These are phyloP conservation scores for Alternaria brassicicola DNA, from an alignment of 2,329 filamentous ascomycete genomes.

Conservation along the genomic window DNA sequence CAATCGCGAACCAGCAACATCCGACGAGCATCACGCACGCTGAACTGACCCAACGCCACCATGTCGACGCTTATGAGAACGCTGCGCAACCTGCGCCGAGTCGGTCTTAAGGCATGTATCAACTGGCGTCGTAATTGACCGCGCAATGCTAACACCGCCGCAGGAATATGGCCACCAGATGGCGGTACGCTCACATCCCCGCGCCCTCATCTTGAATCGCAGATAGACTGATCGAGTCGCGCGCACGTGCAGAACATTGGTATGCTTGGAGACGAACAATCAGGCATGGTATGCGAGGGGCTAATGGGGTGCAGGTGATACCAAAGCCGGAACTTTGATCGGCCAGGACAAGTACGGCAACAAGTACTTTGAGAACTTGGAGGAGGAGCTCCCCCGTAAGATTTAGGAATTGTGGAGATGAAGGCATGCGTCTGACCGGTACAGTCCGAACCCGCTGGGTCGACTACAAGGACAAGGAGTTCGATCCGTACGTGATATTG, in stretches of 20 bases:
- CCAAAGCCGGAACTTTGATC: constrained; percentile 87
- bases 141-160: constrained; percentile 42
- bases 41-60: constrained; percentile 47
- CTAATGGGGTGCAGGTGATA: constrained; percentile 73
- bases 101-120: constrained; percentile 78
- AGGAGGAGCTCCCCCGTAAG: constrained; percentile 88
- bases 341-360: constrained; percentile 91
- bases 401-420: not conserved
- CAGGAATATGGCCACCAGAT: constrained; percentile 92
- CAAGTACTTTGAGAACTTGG: constrained; percentile 94
- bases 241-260: constrained; percentile 47
- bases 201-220: constrained; percentile 26
- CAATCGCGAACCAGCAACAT: constrained; percentile 25
- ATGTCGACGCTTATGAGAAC: constrained; percentile 96
- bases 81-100: constrained; percentile 81
- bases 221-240: constrained; percentile 33
- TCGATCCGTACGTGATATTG: constrained; percentile 67
- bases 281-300: not conserved
- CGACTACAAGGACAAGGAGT: constrained; percentile 90
- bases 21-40: constrained; percentile 21
- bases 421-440: constrained; percentile 15
- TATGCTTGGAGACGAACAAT: constrained; percentile 24
- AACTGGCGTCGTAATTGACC: constrained; percentile 12
- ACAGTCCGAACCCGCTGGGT: constrained; percentile 95
- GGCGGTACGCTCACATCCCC: constrained; percentile 68